Conservation (phyloP, 164 flowering plant species). For the Platanus orientalis region DNA sequence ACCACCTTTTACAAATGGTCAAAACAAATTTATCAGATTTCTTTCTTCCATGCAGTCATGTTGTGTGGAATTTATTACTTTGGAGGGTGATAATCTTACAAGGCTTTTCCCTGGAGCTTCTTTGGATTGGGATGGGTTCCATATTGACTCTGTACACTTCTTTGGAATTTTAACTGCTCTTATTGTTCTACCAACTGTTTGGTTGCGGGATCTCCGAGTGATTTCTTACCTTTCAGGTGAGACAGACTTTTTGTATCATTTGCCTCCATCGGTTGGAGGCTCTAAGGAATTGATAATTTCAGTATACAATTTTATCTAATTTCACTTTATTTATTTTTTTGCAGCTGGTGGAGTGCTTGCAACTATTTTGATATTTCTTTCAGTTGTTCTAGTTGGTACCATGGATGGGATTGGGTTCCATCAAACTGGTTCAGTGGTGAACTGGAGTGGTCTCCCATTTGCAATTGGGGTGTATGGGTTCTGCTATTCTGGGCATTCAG, state of each 20-base stretch:
- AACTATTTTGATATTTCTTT: conserved; percentile 55
- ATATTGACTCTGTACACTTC: conserved; percentile 63
- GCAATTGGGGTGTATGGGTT: conserved; percentile 86
- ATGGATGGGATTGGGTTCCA: conserved; percentile 63
- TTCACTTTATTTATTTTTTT: conserved; percentile 8
- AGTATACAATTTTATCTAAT: neutral
- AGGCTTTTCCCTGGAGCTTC: conserved; percentile 73
- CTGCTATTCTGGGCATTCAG: conserved; percentile 85
- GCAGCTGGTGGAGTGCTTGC: conserved; percentile 91
- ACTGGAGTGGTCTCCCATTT: conserved; percentile 75
- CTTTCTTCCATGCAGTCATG: conserved; percentile 52
- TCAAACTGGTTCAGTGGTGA: conserved; percentile 47
- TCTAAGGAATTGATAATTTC: neutral
- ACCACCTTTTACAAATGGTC: neutral
- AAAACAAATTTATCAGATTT: conserved; percentile 1
- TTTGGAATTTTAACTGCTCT: conserved; percentile 67
- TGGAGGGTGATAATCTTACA: conserved; percentile 91
- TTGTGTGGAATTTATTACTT: conserved; percentile 83
- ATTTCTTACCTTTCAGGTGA: conserved; percentile 87
- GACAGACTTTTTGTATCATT: neutral
- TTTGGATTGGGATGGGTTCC: conserved; percentile 49
- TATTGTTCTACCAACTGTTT: conserved; percentile 79
- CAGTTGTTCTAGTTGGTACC: conserved; percentile 52
- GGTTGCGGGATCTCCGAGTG: conserved; percentile 73
- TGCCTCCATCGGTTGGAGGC: too few species aligned